Conservation (phyloP, 106 monocot genomes). For the Dendrobium catenatum region DNA sequence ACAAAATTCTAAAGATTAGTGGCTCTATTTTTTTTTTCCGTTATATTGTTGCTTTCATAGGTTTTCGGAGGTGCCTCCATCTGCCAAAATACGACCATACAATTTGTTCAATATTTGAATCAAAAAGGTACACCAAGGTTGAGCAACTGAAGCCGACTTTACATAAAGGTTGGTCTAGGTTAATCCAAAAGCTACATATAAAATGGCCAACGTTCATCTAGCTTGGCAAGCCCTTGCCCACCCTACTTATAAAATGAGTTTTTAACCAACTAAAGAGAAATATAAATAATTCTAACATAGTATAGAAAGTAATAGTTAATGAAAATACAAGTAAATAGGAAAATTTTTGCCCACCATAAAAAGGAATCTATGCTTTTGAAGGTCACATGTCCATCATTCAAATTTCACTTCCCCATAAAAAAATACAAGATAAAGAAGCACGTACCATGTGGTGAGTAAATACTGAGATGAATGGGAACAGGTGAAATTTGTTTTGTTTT, state of each 20-base stretch:
- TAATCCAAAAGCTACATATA: not conserved
- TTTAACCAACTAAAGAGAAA: not conserved
- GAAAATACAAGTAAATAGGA: not conserved
- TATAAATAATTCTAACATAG: not conserved
- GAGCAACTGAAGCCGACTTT: not conserved
- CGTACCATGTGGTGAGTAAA: conserved; percentile 58
- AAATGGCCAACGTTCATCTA: not conserved
- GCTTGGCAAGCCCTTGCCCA: not conserved
- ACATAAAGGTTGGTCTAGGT: not conserved
- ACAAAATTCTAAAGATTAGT: not conserved
- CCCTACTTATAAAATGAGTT: not conserved
- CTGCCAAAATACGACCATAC: not conserved
- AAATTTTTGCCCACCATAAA: too few relatives aligned
- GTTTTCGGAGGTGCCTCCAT: not conserved
- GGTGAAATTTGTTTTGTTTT: conserved; percentile 64
- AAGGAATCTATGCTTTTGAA: not conserved
- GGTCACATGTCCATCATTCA: not conserved
- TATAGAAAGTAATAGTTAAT: not conserved
- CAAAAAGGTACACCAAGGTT: not conserved
- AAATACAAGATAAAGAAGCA: not conserved
- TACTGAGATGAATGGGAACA: conserved; percentile 74
- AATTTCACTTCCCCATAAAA: not conserved
- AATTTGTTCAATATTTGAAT: not conserved
- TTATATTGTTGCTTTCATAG: not conserved
- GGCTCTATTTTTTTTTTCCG: not conserved